Base-by-base conservation (phyloP, 2,329 filamentous ascomycete genomes). In the Curvularia sp. region DNA sequence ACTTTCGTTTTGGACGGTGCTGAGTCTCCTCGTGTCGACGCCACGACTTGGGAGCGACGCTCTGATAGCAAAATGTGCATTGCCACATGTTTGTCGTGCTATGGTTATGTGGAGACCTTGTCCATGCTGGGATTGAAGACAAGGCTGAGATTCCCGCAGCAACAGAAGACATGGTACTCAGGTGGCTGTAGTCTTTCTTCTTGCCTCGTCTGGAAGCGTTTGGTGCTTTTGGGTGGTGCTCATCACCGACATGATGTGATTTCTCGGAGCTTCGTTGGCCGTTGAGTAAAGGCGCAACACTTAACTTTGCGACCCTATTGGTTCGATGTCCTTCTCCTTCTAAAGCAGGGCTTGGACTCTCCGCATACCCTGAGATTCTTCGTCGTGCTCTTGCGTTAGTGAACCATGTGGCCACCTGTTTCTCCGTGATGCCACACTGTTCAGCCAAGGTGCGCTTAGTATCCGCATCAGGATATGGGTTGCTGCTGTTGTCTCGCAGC, bases 11-110 rank as follows among this genome's bases (percentile, higher is more conserved):
- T 5, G 71, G 71, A 8, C 69, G 66, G 32, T 77, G 74, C 48
- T 77, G 73, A 7, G 74, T 76, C 42, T 77, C 74, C 48, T 77
- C 74, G 49, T 77, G 74, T 15, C 74, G 72, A 15, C 73, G 68
- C 74, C 74, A 76, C 15, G 74, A 75, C 41, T 76, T 77, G 1
- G 72, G 69, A 15, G 69, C 67, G 2, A 77, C 57, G 1, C 55
- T 55, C 19, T 62, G 61, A 10, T 53, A 59, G 46, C 74, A 77
- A 48, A 76, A 77, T 10, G 74, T 77, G 45, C 74, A 76, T 46
- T 75, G 72, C 73, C 73, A 77, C 42, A 51, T 71, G 38, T 69
- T 65, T 30, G 69, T 58, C 7, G 66, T 57, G 3, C 30, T 34
- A 28, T 42, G 46, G 9, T 34, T 46, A 15, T n/a, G 12, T 7